Evolutionary conservation across 1,284 basidiomycete genomes (phyloP), one percentile per base, ranked within the genome.

Genomic region (Microbotryum intermedium): DNA sequence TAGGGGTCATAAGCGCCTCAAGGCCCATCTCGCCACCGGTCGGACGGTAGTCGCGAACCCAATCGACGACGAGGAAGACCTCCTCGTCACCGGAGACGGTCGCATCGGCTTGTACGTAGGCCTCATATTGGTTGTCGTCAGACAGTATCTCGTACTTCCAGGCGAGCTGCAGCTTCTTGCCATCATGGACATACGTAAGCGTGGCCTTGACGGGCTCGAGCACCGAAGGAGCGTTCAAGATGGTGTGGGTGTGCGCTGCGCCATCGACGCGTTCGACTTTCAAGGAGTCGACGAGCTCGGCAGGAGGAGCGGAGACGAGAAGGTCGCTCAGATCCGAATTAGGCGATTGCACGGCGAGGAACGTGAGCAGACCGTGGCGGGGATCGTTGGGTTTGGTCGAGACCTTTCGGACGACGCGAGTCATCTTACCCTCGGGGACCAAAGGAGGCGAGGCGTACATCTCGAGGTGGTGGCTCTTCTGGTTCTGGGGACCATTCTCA

Each of bases 1-100:
- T 39, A 11, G 34, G 34, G 11, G 44, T 58, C 54, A 59, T 47
- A 46, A 62, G 49, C 72, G 68, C 45, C 70, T 69, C 51, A 70
- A 70, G 16, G 69, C 66, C 56, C 72, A 67, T 52, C 69, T 69
- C 57, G 21, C 62, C 60, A 44, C 62, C 11, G 80, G 79, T 66
- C 30, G 65, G 62, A 49, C 60, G 56, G 64, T 60, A 65, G 59
- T 71, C 69, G 47, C 66, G 64, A 5, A 71, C 62, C 69, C 69
- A 71, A 55, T 72, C 71, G 39, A 72, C 64, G 21, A 67, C 66
- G 55, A 69, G 50, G 50, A 71, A 61, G 0, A 62, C 55, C 51
- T 61, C 57, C 44, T 66, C 58, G 50, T 66, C 51, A 5, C 60
- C 58, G 10, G 60, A 25, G 48, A 58, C 55, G n/a, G 34, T 16